Base-by-base conservation (phyloP, 345 rosid genomes). In the Hibiscus trionum region DNA sequence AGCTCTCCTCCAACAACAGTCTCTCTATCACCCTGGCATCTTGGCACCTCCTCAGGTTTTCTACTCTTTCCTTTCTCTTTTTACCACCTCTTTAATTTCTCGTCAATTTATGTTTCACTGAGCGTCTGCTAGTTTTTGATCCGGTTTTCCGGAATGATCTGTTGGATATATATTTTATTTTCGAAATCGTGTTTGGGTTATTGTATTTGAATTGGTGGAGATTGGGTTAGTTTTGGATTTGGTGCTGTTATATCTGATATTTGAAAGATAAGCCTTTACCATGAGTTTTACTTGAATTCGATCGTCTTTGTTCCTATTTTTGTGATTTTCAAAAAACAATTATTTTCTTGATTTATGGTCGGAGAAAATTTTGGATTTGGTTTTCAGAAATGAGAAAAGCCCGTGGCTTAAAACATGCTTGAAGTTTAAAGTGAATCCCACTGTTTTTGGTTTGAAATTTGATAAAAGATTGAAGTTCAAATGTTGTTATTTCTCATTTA, bases 21-120 rank as follows among this genome's bases (percentile, higher is more conserved):
- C 97, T 73, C 93, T 95, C 37, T 95, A 90, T 74, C 99, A 92
- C 75, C 97, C 97, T 0, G 97, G 93, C n/a, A 91, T 92, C 67
- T 84, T 93, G 47, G 93, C 97, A 58, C 89, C 96, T 50, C 97
- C 98, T 57, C 97, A 86, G 96, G 97, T 93, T 73, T 64, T 27
- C 68, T 2, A 14, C 61, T 35, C 7, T 19, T 79, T 67, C 71
- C 2, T 31, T 31, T 14, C 55, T 3, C 5, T 2, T 5, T 55
- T 1, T 8, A 42, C 3, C 11, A 37, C 5, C 50, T 57, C 76
- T 77, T 61, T 56, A 64, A 50, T 66, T 59, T n/a, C 29, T 61
- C 61, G 2, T 44, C 49, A 61, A 55, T 70, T 70, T 61, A 21
- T 49, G 21, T 31, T 73, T 14, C 11, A 2, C 29, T 24, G 63